Evolutionary conservation across 352 stramenopile genomes (phyloP).

Genomic region (Globisporangium cylindrosporum): DNA sequence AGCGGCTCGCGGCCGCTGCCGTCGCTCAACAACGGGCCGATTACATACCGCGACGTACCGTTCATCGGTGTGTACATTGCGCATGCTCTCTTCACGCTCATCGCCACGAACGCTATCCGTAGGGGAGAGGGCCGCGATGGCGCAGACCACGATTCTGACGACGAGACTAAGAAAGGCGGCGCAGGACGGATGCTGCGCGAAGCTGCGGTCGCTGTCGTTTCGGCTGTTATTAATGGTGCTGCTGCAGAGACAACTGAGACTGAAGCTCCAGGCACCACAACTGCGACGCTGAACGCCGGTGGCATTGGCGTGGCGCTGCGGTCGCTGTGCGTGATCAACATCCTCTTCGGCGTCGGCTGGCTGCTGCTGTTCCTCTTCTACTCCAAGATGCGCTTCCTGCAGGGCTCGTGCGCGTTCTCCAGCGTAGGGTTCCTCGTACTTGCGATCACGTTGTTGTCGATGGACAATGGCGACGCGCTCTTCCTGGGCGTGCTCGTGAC

Average conservation of each 20-base stretch:
- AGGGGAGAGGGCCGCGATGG: slow-evolving; percentile 22
- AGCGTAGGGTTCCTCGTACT: slow-evolving; percentile 49
- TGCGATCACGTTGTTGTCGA: slow-evolving; percentile 47
- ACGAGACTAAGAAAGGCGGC: slow-evolving; percentile 2
- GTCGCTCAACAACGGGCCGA: slow-evolving; percentile 53
- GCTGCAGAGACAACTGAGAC: background rate
- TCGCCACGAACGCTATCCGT: slow-evolving; percentile 43
- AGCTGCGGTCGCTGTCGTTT: slow-evolving; percentile 13
- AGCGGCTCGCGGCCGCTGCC: slow-evolving; percentile 55
- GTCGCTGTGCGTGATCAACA: slow-evolving; percentile 67
- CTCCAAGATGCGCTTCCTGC: slow-evolving; percentile 71
- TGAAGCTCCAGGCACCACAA: background rate
- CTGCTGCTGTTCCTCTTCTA: slow-evolving; percentile 72
- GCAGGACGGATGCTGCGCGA: slow-evolving; percentile 9
- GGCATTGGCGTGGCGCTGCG: slow-evolving; percentile 54
- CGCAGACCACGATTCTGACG: slow-evolving; percentile 2
- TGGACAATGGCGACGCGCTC: slow-evolving; percentile 44
- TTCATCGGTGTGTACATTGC: slow-evolving; percentile 49
- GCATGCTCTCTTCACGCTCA: slow-evolving; percentile 50
- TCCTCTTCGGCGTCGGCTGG: slow-evolving; percentile 70
- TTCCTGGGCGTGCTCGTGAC: slow-evolving; percentile 46
- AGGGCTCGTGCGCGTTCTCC: slow-evolving; percentile 67
- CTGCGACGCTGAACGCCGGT: slow-evolving; percentile 26
- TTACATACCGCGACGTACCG: slow-evolving; percentile 58
- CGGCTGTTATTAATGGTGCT: background rate